Evolutionary conservation across 2,329 filamentous ascomycete genomes (phyloP).

Genomic region (Pseudocercospora eumusae): DNA sequence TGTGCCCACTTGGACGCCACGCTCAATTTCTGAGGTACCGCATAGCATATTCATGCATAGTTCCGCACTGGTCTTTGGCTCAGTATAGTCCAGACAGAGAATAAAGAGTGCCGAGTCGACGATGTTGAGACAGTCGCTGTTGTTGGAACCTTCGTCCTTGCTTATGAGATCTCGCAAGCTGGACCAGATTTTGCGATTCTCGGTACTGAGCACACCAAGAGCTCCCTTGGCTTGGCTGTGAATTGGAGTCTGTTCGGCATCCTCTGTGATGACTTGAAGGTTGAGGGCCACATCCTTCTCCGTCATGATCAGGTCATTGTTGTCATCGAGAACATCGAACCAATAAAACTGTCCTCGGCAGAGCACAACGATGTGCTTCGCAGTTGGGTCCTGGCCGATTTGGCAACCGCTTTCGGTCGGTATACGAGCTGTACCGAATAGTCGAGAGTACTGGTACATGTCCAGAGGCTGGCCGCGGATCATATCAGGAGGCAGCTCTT

Average conservation of each 20-base stretch:
- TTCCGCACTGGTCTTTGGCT: slow-evolving; percentile 75
- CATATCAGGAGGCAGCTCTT: slow-evolving; percentile 88
- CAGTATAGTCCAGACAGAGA: slow-evolving; percentile 88
- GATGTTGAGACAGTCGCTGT: slow-evolving; percentile 92
- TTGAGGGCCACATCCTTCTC: slow-evolving; percentile 92
- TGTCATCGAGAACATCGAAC: slow-evolving; percentile 96
- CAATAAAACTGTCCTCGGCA: slow-evolving; percentile 97
- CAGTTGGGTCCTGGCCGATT: slow-evolving; percentile 90
- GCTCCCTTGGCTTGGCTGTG: slow-evolving; percentile 95
- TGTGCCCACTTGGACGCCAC: slow-evolving; percentile 92
- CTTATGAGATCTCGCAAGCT: slow-evolving; percentile 84
- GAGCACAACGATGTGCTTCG: slow-evolving; percentile 89
- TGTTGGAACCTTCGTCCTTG: slow-evolving; percentile 84
- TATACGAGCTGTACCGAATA: slow-evolving; percentile 93
- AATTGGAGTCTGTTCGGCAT: slow-evolving; percentile 84
- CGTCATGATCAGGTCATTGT: slow-evolving; percentile 94
- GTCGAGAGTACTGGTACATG: slow-evolving; percentile 96
- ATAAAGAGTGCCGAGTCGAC: slow-evolving; percentile 93
- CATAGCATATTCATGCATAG: slow-evolving; percentile 99
- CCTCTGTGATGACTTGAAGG: slow-evolving; percentile 85
- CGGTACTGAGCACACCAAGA: slow-evolving; percentile 88
- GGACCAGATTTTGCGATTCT: slow-evolving; percentile 96
- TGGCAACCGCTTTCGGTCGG: slow-evolving; percentile 93
- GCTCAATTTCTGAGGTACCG: slow-evolving; percentile 86
- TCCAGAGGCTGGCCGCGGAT: slow-evolving; percentile 81